Base-by-base conservation (phyloP, 176 grass and related monocot genomes). In the Bonia amplexicaulis region DNA sequence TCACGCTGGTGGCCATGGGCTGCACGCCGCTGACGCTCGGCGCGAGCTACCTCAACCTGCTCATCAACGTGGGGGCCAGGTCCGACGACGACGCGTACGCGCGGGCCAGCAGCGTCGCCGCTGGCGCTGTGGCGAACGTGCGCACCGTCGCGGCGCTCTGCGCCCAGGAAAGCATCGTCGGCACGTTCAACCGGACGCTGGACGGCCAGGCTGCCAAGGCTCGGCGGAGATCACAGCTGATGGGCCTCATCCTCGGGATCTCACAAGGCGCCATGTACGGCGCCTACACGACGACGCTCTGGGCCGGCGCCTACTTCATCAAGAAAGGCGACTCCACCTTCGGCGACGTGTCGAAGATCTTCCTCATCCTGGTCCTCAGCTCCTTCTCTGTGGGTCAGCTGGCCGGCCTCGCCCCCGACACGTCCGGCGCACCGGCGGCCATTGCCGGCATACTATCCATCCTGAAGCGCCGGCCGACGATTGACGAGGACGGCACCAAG, bases 341-440 rank as follows among this genome's bases (percentile, higher is more conserved):
- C 16, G 93, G 93, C 11, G 65, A 84, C 33, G 87, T 94, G 64
- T 94, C 78, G 3, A 92, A 94, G 88, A 85, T 90, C 75, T 94
- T 94, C 78, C 74, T 94, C 46, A 88, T 94, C 74, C 87, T 94
- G 0, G 90, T 94, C 37, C 82, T 92, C 0, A 92, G 87, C 74
- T 88, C 90, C 2, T 92, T 92, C 85, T 90, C 90, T 9, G 88
- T 90, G 0, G 88, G 82, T 57, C 87, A 90, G 27, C 79, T 92
- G 0, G 90, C 90, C 12, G 93, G 85, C 0, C 90, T 92, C 6
- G 90, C 90, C 8, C 87, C 85, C 0, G 85, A 90, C 87, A 86
- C 87, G 0, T 87, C 88, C 4, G 82, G 79, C 2, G 85, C 90
- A 3, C 74, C 93, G 0, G 64, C 68, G 16, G 85, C 88, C 12